Evolutionary conservation across 73 alveolate species (phyloP).

Genomic region (Tetrahymena borealis): DNA sequence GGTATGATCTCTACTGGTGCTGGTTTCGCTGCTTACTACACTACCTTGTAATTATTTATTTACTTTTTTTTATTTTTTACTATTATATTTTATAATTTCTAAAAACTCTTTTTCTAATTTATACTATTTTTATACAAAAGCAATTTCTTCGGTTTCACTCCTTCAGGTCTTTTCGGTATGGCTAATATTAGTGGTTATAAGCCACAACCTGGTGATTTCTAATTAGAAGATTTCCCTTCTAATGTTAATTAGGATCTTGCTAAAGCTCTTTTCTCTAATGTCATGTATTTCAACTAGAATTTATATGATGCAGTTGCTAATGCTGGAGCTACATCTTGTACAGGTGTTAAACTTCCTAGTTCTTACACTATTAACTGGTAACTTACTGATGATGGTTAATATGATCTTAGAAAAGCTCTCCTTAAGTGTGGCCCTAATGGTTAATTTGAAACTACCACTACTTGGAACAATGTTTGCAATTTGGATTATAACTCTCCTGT

Average conservation of each 20-base stretch:
- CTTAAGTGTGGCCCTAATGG: conserved; percentile 16
- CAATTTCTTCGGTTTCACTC: conserved; percentile 78
- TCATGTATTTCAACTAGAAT: not conserved
- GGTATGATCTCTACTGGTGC: conserved; percentile 73
- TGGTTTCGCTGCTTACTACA: conserved; percentile 72
- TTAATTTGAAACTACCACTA: not conserved
- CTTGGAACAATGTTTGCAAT: conserved; percentile 38
- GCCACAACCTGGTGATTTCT: conserved; percentile 40
- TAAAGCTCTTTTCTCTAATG: not conserved
- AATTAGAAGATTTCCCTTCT: not conserved
- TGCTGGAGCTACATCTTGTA: not conserved
- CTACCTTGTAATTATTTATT: conserved; percentile 56
- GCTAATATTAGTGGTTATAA: conserved; percentile 44
- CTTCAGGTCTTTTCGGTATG: conserved; percentile 24
- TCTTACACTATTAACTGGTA: not conserved
- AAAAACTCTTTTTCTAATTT: not conserved
- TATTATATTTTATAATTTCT: too few relatives aligned
- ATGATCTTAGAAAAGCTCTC: conserved; percentile 27
- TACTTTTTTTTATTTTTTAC: too few relatives aligned
- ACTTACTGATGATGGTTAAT: not conserved
- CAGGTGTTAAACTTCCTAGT: not conserved
- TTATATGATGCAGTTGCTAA: not conserved
- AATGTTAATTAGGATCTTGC: not conserved
- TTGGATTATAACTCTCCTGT: conserved; percentile 47
- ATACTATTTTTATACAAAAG: not conserved